Conservation (phyloP, 345 rosid genomes). For the Iberis pinnata region DNA sequence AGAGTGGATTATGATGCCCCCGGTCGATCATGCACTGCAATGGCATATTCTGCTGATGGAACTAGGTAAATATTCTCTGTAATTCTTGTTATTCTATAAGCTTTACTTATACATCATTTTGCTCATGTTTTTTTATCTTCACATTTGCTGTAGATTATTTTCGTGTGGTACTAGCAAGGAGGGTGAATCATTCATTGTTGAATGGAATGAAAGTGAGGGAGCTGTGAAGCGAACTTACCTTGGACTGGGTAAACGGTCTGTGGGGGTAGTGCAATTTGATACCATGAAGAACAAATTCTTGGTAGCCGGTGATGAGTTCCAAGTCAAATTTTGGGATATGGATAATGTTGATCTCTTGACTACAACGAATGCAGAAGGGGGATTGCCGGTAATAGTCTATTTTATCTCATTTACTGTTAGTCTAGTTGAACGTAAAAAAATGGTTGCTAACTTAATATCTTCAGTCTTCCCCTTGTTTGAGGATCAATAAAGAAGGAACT, state of each 20-base stretch:
- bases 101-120: constrained; percentile 3
- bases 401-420: constrained; percentile 4
- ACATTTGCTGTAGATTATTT: constrained; percentile 39
- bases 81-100: not conserved
- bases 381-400: constrained; percentile 43
- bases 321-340: constrained; percentile 72
- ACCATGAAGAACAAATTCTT: constrained; percentile 54
- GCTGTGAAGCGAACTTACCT: constrained; percentile 53
- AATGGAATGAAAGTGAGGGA: constrained; percentile 76
- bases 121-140: constrained; percentile 13
- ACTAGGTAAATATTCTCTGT: constrained; percentile 31
- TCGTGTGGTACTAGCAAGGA: constrained; percentile 73
- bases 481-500: constrained; percentile 59
- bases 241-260: constrained; percentile 56
- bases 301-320: constrained; percentile 70
- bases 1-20: constrained; percentile 86
- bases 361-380: constrained; percentile 51
- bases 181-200: constrained; percentile 57
- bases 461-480: constrained; percentile 59
- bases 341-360: constrained; percentile 54
- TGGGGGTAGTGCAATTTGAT: constrained; percentile 67
- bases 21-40: constrained; percentile 61
- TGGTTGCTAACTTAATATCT: constrained; percentile 20
- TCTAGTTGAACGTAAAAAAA: not conserved
- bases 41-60: constrained; percentile 85